Base-by-base conservation (phyloP, 2,329 filamentous ascomycete genomes). In the Aureobasidium pullulans region DNA sequence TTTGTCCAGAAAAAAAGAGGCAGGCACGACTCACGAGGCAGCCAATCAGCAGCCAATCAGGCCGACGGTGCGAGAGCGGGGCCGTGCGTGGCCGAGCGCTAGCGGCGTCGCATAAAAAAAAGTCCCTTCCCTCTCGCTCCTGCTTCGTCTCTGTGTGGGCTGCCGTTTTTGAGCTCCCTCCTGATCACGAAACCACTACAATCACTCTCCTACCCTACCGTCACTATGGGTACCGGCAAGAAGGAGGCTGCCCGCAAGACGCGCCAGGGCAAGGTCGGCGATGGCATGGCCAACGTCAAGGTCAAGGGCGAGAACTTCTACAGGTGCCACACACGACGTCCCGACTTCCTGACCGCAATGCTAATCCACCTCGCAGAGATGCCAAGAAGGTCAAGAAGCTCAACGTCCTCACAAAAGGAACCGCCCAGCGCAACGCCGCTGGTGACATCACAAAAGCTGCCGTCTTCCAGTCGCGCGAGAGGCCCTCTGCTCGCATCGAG, bases 271-370 rank as follows among this genome's bases (percentile, higher is more conserved):
- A 93, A 92, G 78, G 83, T 83, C 52, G 83, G 84, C 66, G 88
- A 94, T 84, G 90, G 90, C 73, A 90, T 96, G 84, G 85, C 78
- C 69, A 97, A 97, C 77, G 89, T 97, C 70, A 90, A 87, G 69
- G 81, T 85, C 68, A 99, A 99, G 79, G 94, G 94, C 77, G 93
- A 97, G 81, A 97, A 97, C 80, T 99, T 97, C 79, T 97, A 97
- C 79, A 85, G 89, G 81, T 87, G 78, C 65, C 42, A 50, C 8
- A 16, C 42, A n/a, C 37, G 6, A 2, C 40, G 4, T 15, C 28
- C 13, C 11, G n/a, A 7, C n/a, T 37, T 4, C 16, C n/a, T 37
- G 19, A 11, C 4, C 11, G 8, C 43, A 1, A 36, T 49, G 65
- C 62, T 64, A 15, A 59, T 32, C 53, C 5, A 56, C 43, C 59